Conservation (phyloP, 108 stramenopile species). For the Discostella stelligeroides region DNA sequence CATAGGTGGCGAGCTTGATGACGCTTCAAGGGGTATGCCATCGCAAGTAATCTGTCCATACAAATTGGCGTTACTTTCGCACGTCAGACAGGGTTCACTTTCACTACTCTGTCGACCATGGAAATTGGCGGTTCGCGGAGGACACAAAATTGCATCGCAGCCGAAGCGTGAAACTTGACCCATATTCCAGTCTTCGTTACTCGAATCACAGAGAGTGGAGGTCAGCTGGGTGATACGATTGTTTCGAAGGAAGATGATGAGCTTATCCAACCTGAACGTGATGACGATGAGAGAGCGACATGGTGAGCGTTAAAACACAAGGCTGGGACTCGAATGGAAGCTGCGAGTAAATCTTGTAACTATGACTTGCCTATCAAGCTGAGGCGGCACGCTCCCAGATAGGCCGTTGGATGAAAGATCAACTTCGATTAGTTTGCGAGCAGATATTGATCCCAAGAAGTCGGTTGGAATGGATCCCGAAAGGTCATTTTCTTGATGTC, state of each 20-base stretch:
- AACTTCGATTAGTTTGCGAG: constrained; percentile 41
- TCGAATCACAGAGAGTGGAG: constrained; percentile 56
- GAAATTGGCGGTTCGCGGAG: constrained; percentile 56
- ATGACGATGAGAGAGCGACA: neutral
- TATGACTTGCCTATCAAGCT: constrained; percentile 48
- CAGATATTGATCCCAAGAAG: constrained; percentile 41
- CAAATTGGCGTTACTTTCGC: constrained; percentile 32
- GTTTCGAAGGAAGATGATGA: constrained; percentile 68
- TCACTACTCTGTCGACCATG: constrained; percentile 38
- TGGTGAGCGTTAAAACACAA: constrained; percentile 3
- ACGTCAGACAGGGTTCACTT: constrained; percentile 29
- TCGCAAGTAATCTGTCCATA: constrained; percentile 48
- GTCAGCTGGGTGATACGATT: constrained; percentile 63
- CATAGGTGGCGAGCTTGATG: constrained; percentile 8
- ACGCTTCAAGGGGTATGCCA: constrained; percentile 35
- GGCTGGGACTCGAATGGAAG: neutral
- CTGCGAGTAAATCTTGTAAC: too few species aligned
- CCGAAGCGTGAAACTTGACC: constrained; percentile 68
- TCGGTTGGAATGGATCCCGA: constrained; percentile 39
- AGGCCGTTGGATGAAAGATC: constrained; percentile 59
- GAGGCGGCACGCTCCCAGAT: constrained; percentile 45
- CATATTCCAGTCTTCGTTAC: constrained; percentile 59
- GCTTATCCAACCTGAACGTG: constrained; percentile 48
- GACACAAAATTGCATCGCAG: constrained; percentile 80
- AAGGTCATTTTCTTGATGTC: constrained; percentile 45